Evolutionary conservation across 164 flowering plant genomes (phyloP).

Genomic region (Taxillus chinensis): DNA sequence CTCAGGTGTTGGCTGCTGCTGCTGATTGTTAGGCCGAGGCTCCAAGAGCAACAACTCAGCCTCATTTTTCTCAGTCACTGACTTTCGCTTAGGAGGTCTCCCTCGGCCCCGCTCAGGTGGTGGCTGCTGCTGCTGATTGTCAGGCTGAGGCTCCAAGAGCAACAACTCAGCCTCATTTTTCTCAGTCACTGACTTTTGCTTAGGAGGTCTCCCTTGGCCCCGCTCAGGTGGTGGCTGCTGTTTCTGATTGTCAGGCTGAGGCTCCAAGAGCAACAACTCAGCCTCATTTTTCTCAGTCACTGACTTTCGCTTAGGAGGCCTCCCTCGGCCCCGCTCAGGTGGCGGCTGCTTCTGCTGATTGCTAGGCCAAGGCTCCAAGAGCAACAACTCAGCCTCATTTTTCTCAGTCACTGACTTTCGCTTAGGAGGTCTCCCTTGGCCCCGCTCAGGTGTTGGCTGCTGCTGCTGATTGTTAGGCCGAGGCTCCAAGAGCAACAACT

Average conservation of each 20-base stretch:
- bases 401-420: no score
- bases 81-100: constrained; percentile 9
- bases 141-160: no score
- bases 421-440: no score
- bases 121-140: background rate
- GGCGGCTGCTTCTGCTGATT: background rate
- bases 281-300: background rate
- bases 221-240: no score
- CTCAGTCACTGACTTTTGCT: no score
- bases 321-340: background rate
- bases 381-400: background rate
- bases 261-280: no score
- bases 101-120: constrained; percentile 2
- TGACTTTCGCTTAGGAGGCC: constrained; percentile 8
- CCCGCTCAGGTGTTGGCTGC: no score
- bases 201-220: no score
- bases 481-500: no score
- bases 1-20: background rate
- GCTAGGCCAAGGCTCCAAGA: background rate
- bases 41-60: background rate
- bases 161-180: no score
- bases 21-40: background rate
- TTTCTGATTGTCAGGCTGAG: no score
- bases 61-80: background rate
- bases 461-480: no score